phyloP scores from a whole-genome alignment of 495 filamentous ascomycete genomes.

The Lasiosphaeria ovina region DNA sequence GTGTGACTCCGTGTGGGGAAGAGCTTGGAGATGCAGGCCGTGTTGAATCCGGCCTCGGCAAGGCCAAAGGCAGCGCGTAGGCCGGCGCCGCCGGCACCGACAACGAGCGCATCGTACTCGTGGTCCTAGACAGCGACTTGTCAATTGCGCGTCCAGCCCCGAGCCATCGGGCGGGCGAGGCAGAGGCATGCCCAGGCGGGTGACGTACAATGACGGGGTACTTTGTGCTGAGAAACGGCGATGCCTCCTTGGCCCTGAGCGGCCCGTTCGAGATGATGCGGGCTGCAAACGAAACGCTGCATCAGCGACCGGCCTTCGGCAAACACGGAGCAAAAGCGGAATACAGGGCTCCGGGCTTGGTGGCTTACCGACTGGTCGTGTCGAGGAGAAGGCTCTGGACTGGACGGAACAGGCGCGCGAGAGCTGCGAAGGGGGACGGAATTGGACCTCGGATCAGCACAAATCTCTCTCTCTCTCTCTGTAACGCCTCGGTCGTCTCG shows the following conservation, averaged over 20 bases:
- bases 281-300: conserved; percentile 30
- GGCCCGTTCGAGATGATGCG: conserved; percentile 80
- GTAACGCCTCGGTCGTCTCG: background rate
- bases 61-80: conserved; percentile 94
- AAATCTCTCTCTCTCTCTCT: background rate
- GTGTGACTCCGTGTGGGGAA: conserved; percentile 96
- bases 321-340: too few relatives aligned
- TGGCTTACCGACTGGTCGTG: conserved; percentile 70
- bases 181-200: background rate
- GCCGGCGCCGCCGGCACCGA: conserved; percentile 91
- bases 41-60: conserved; percentile 97
- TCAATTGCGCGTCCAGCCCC: conserved; percentile 24
- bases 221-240: conserved; percentile 75
- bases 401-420: conserved; percentile 48
- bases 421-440: conserved; percentile 34
- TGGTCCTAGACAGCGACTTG: conserved; percentile 44
- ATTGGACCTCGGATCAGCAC: conserved; percentile 23
- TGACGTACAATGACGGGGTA: conserved; percentile 87
- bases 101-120: conserved; percentile 78
- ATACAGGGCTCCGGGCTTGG: background rate
- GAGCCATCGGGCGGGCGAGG: conserved; percentile 9
- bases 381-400: conserved; percentile 79
- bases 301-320: background rate
- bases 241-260: conserved; percentile 88
- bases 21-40: conserved; percentile 95